These are phyloP conservation scores for Lepidium sativum DNA, from an alignment of 345 rosid genomes.

Conservation along the genomic window DNA sequence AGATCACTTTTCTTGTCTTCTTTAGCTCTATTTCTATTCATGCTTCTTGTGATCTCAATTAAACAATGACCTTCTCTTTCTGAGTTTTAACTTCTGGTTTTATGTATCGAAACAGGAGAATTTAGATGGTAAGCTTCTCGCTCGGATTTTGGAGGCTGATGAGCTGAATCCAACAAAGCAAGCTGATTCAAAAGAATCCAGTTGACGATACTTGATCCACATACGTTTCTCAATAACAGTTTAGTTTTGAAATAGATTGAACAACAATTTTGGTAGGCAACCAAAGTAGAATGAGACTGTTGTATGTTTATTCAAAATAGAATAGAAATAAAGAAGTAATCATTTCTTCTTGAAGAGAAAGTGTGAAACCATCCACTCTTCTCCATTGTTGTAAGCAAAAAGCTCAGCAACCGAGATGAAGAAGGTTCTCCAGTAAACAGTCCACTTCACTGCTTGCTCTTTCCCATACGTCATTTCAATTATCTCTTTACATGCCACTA, in stretches of 20 bases:
- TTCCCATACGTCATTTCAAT: constrained; percentile 79
- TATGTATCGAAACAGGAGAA: constrained; percentile 38
- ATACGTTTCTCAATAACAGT: constrained; percentile 17
- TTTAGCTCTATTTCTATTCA: neutral
- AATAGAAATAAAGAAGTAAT: neutral
- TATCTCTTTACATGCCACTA: constrained; percentile 42
- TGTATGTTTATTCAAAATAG: neutral
- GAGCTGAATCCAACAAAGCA: constrained; percentile 17
- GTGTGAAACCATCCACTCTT: constrained; percentile 81
- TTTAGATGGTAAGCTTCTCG: constrained; percentile 65
- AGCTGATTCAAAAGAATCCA: constrained; percentile 25
- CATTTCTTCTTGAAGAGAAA: constrained; percentile 75
- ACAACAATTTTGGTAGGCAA: neutral
- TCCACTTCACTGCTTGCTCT: constrained; percentile 75
- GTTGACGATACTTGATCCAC: constrained; percentile 15
- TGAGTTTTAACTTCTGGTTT: neutral
- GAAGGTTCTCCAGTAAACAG: constrained; percentile 80
- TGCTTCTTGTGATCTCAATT: neutral
- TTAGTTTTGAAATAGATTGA: neutral
- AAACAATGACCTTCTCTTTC: neutral
- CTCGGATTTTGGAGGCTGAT: constrained; percentile 66
- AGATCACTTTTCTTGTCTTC: neutral
- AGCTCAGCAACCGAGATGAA: constrained; percentile 82
- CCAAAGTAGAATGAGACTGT: constrained; percentile 3
- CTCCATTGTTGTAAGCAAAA: constrained; percentile 73